Conservation (phyloP, 1,139 yeast species). For the Keqinozyma sinolaborantium region DNA sequence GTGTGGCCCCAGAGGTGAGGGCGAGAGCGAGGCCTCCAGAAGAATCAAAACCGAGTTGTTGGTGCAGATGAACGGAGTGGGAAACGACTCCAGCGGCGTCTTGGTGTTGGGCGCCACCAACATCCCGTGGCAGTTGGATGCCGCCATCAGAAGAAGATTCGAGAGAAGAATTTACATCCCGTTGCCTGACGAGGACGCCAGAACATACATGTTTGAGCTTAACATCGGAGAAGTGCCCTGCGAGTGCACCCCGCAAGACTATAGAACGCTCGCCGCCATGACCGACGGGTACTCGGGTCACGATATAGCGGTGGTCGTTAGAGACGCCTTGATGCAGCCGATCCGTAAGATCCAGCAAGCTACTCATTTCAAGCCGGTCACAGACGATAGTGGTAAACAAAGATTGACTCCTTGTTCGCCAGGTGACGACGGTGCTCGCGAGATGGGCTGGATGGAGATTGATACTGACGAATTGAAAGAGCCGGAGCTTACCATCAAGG, state of each 20-base stretch:
- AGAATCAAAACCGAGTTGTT: conserved; percentile 93
- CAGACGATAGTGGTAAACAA: conserved; percentile 32
- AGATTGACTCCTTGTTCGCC: conserved; percentile 93
- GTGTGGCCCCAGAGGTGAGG: conserved; percentile 98
- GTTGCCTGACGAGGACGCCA: conserved; percentile 86
- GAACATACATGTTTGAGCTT: conserved; percentile 90
- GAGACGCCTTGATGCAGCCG: conserved; percentile 98
- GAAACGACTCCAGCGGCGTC: conserved; percentile 90
- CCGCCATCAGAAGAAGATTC: conserved; percentile 95
- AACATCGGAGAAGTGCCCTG: conserved; percentile 92
- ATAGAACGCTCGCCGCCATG: conserved; percentile 78
- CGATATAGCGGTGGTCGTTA: conserved; percentile 93
- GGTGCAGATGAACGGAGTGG: conserved; percentile 99
- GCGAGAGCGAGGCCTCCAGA: conserved; percentile 94
- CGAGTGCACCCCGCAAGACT: conserved; percentile 69
- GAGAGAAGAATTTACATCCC: conserved; percentile 94
- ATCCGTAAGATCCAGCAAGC: conserved; percentile 94
- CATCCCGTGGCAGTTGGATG: conserved; percentile 98
- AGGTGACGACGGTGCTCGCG: conserved; percentile 82
- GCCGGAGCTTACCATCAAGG: conserved; percentile 86
- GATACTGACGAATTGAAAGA: conserved; percentile 86
- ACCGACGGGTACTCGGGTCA: conserved; percentile 98
- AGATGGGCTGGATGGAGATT: conserved; percentile 91
- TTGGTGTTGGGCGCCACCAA: conserved; percentile 96
- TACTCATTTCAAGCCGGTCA: conserved; percentile 79